These are phyloP conservation scores for Umbilicus rupestris DNA, from an alignment of 164 flowering plant species.

Conservation along the genomic window DNA sequence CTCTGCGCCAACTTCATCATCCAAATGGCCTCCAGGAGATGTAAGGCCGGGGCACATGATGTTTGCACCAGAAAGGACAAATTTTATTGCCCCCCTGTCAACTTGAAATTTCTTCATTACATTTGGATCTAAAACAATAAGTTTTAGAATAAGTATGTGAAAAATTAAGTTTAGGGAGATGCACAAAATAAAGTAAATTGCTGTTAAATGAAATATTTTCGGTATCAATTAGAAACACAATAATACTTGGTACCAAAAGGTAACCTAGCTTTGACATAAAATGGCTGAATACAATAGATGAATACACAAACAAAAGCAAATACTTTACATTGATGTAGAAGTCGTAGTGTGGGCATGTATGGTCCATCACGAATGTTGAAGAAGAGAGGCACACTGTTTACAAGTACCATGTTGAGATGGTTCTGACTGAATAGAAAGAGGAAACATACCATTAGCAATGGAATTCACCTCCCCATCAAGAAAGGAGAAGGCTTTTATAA, in stretches of 20 bases:
- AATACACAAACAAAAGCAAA: not conserved
- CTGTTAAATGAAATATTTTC: too few species aligned
- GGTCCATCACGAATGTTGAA: slow-evolving; percentile 98
- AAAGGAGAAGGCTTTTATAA: not conserved
- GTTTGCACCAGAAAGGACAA: slow-evolving; percentile 96
- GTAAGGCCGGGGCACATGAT: slow-evolving; percentile 99
- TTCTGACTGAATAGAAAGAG: slow-evolving; percentile 50
- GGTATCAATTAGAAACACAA: too few species aligned
- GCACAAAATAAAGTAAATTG: too few species aligned
- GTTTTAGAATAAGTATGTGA: too few species aligned
- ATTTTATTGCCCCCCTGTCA: slow-evolving; percentile 91
- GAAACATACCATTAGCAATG: slow-evolving; percentile 1
- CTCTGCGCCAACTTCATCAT: slow-evolving; percentile 82
- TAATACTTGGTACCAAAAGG: too few species aligned
- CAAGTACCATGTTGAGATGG: slow-evolving; percentile 87
- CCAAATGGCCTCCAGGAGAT: slow-evolving; percentile 91
- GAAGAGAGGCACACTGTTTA: slow-evolving; percentile 90
- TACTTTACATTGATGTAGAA: slow-evolving; percentile 87
- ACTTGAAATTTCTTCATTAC: slow-evolving; percentile 94
- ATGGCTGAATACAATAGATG: too few species aligned
- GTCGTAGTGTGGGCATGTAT: slow-evolving; percentile 94
- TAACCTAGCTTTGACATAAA: not conserved
- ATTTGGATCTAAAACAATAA: slow-evolving; percentile 59
- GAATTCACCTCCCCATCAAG: not conserved
- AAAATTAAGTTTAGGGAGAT: too few species aligned